Evolutionary conservation across 306 rosid genomes (phyloP).

Genomic region (Elaeagnus macrophylla): DNA sequence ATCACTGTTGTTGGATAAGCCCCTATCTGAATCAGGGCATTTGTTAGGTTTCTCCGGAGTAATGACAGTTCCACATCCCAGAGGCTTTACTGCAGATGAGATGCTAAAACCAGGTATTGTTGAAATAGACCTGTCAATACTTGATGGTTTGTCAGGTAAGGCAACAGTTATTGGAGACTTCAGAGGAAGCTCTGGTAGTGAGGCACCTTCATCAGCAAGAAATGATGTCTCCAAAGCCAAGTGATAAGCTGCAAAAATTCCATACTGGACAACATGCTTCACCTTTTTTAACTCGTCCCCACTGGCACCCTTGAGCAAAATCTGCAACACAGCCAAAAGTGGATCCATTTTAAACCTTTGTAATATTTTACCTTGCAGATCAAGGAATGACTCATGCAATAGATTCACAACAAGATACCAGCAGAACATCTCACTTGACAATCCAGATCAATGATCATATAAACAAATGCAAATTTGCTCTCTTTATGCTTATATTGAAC

Average conservation of each 20-base stretch:
- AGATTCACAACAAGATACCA: slow-evolving; percentile 1
- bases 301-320: slow-evolving; percentile 70
- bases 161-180: slow-evolving; percentile 70
- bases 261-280: slow-evolving; percentile 81
- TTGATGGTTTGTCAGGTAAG: slow-evolving; percentile 61
- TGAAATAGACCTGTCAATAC: slow-evolving; percentile 63
- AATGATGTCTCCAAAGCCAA: slow-evolving; percentile 80
- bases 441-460: slow-evolving; percentile 5
- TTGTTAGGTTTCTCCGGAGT: slow-evolving; percentile 32
- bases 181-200: slow-evolving; percentile 68
- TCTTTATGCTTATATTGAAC: slow-evolving; percentile 3
- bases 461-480: slow-evolving; percentile 3
- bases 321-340: slow-evolving; percentile 34
- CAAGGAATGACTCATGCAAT: not conserved
- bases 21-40: slow-evolving; percentile 21
- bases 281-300: slow-evolving; percentile 80
- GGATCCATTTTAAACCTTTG: slow-evolving; percentile 9
- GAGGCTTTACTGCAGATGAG: slow-evolving; percentile 30
- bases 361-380: not conserved
- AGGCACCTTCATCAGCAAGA: slow-evolving; percentile 89
- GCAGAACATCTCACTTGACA: slow-evolving; percentile 5
- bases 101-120: slow-evolving; percentile 56
- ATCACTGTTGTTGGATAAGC: slow-evolving; percentile 21
- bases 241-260: slow-evolving; percentile 84
- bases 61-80: slow-evolving; percentile 23